Evolutionary conservation across 2,329 filamentous ascomycete species (phyloP), one percentile per base, ranked within the genome.

Genomic region (Aspergillus unguis): DNA sequence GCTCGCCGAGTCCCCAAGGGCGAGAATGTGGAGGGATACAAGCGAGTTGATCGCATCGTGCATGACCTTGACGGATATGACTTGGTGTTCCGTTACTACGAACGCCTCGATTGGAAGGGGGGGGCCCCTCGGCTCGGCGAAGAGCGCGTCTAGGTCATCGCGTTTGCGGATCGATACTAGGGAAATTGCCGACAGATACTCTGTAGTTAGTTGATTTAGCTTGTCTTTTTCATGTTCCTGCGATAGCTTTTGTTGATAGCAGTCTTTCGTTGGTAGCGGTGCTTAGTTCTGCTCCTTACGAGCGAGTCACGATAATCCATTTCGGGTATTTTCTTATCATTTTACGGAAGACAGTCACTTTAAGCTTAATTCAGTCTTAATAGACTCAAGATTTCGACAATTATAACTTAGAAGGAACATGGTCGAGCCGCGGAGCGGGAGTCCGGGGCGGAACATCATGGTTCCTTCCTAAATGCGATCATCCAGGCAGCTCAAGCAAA

Each of bases 31-130:
- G 79, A 83, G 55, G 94, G 94, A 2, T 99, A 99, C 71, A 84
- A 87, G 55, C 84, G 94, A 23, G 83, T 96, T 48, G 94, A 99
- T 71, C 87, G 92, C 50, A 96, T 99, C 60, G 90, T 99, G 46
- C 94, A 99, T 71, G 92, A 97, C 66, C 86, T 99, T 63, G 92
- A 99, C 67, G 94, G 95, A 48, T 99, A 99, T 68, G 92, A 97
- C 71, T 80, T 99, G 35, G 87, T 99, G 42, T 99, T 99, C 77
- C 84, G 92, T 54, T 96, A 95, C 79, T 99, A 95, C 68, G 92
- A 97, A 77, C 84, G 90, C 54, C 85, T 95, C 61, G 92, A 88
- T 64, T 97, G 83, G 82, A 81, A 81, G 70, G 83, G 83, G 49
- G 83, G 83, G 58, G 80, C 80, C 59, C 83, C 84, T 43, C 76